Percentiles rank a stretch among this genome's conserved stretches.
These are phyloP conservation scores for Gloeostereum incarnatum DNA, from an alignment of 768 basidiomycete species.

Conservation along the genomic window DNA sequence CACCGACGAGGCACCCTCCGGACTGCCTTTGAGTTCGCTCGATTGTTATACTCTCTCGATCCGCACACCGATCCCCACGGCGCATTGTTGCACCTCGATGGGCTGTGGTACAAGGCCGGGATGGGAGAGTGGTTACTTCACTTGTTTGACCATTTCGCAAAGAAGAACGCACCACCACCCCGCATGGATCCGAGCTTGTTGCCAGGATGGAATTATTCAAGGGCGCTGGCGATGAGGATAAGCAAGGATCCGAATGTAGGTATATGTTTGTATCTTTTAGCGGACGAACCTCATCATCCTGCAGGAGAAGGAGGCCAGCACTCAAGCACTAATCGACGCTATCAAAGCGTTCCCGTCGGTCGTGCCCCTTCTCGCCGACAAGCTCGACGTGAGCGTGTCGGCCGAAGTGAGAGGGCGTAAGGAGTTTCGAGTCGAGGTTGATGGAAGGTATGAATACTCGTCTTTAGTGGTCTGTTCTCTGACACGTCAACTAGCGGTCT, in stretches of 20 bases:
- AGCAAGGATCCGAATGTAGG: conserved; percentile 31
- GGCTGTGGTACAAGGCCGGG: conserved; percentile 72
- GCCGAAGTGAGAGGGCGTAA: conserved; percentile 45
- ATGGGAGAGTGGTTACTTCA: conserved; percentile 78
- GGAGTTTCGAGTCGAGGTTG: conserved; percentile 64
- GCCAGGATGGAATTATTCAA: conserved; percentile 72
- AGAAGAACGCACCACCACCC: conserved; percentile 8
- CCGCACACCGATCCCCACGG: conserved; percentile 89
- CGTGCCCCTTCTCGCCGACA: conserved; percentile 77
- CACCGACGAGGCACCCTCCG: conserved; percentile 84
- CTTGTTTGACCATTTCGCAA: conserved; percentile 41
- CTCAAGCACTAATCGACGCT: conserved; percentile 63
- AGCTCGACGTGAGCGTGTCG: conserved; percentile 63
- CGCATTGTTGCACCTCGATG: conserved; percentile 73
- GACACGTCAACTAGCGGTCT: conserved; percentile 22
- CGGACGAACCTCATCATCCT: background rate
- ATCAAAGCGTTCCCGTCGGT: conserved; percentile 73
- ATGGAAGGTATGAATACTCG: conserved; percentile 40
- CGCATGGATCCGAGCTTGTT: conserved; percentile 47
- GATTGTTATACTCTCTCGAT: conserved; percentile 79
- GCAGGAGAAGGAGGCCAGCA: conserved; percentile 51
- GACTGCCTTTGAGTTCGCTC: conserved; percentile 86
- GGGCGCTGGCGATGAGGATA: conserved; percentile 57
- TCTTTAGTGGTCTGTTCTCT: background rate
- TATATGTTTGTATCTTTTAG: background rate